These are phyloP conservation scores for Sordariomycetes sp. DNA, from an alignment of 2,329 filamentous ascomycete genomes.

Conservation along the genomic window DNA sequence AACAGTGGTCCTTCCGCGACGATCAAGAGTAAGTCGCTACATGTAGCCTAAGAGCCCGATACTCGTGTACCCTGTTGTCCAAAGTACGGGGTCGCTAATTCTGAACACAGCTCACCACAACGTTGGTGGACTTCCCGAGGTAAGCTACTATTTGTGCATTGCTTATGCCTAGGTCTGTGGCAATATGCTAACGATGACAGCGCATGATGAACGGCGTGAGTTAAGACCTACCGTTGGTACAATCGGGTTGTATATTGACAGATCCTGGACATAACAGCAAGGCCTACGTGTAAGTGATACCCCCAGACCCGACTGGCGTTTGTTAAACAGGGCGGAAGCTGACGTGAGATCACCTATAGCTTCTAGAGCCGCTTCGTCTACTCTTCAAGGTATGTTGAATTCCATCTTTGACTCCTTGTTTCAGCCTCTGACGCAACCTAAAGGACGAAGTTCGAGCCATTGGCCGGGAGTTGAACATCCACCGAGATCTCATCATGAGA, in stretches of 20 bases:
- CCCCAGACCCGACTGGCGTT: no score
- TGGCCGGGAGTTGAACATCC: constrained; percentile 19
- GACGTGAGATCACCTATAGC: no score
- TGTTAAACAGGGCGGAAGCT: no score
- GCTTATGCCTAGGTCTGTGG: no score
- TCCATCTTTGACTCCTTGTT: background rate
- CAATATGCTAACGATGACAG: background rate
- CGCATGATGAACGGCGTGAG: constrained; percentile 32
- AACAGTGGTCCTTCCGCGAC: constrained; percentile 36
- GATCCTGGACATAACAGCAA: background rate
- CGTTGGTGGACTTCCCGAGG: constrained; percentile 54
- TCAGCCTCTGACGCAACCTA: background rate
- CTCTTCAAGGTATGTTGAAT: constrained; percentile 70
- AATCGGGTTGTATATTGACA: background rate
- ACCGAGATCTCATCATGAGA: constrained; percentile 18
- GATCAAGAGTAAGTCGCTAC: constrained; percentile 28
- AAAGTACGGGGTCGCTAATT: background rate
- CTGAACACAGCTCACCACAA: constrained; percentile 45
- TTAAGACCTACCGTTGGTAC: background rate
- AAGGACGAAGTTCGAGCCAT: constrained; percentile 16
- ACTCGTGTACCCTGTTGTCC: background rate
- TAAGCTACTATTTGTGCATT: background rate
- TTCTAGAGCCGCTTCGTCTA: constrained; percentile 1
- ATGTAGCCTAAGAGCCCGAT: background rate
- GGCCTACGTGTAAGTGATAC: constrained; percentile 7